Conservation (phyloP, 2,329 filamentous ascomycete genomes). For the Diaporthe caulivora region DNA sequence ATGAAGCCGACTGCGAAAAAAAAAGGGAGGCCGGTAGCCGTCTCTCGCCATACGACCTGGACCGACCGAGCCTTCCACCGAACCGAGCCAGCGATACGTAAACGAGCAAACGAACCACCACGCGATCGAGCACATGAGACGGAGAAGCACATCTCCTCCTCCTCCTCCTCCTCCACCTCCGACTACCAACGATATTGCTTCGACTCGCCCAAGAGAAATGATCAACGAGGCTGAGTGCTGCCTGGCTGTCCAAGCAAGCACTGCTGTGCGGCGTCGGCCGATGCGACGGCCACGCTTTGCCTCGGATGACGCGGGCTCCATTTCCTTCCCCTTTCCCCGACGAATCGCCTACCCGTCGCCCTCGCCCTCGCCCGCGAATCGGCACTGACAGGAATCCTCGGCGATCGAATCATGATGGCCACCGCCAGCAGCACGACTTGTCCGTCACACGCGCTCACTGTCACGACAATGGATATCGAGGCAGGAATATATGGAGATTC, state of each 20-base stretch:
- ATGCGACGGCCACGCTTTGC: slow-evolving; percentile 15
- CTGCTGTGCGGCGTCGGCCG: neutral
- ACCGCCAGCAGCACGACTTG: neutral
- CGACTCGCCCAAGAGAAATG: neutral
- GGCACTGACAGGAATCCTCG: slow-evolving; percentile 19
- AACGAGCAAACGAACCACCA: neutral
- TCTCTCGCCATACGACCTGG: neutral
- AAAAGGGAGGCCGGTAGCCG: neutral
- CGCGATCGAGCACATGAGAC: neutral
- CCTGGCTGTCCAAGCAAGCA: slow-evolving; percentile 2
- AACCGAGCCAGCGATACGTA: neutral
- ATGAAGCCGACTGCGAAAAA: neutral
- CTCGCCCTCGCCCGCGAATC: slow-evolving; percentile 20
- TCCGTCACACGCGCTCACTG: neutral
- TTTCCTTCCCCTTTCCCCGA: slow-evolving; percentile 8
- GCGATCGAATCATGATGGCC: slow-evolving; percentile 2
- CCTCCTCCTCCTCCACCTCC: neutral
- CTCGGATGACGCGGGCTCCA: slow-evolving; percentile 18
- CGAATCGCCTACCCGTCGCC: neutral
- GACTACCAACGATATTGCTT: neutral
- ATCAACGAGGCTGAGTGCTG: slow-evolving; percentile 19
- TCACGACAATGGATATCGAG: neutral
- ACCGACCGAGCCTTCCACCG: neutral
- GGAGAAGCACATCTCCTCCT: neutral
- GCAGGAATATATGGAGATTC: neutral